phyloP scores from a whole-genome alignment of 345 rosid genomes.

The Cardamine occulta region DNA sequence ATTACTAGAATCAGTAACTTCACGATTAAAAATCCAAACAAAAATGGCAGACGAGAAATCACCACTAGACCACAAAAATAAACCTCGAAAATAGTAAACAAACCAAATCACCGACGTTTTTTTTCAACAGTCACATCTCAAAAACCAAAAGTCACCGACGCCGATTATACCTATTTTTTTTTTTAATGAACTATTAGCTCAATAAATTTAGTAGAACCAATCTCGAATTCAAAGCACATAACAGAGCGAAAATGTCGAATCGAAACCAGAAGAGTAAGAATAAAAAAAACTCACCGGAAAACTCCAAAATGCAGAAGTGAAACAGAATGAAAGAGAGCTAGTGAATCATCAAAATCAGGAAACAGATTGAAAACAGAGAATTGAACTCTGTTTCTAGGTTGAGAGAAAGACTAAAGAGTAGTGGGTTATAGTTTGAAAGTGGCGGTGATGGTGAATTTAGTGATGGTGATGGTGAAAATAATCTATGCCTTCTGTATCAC shows the following conservation, averaged over 20 bases:
- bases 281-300: conserved; percentile 31
- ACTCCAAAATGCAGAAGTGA: conserved; percentile 34
- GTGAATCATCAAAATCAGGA: conserved; percentile 5
- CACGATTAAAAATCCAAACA: conserved; percentile 16
- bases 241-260: not conserved
- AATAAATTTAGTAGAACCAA: not conserved
- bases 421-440: conserved; percentile 42
- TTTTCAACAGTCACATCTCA: conserved; percentile 19
- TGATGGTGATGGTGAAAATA: conserved; percentile 15
- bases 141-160: conserved; percentile 42
- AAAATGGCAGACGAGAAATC: conserved; percentile 18
- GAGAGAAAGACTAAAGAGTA: conserved; percentile 14
- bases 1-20: conserved; percentile 34
- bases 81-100: not conserved
- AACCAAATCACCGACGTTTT: conserved; percentile 39
- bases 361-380: conserved; percentile 7
- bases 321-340: conserved; percentile 27
- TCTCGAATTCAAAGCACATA: too few species aligned
- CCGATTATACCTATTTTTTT: not conserved
- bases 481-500: conserved; percentile 44
- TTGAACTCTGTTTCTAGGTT: conserved; percentile 31
- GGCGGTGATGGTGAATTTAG: conserved; percentile 33
- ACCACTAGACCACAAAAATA: conserved; percentile 1
- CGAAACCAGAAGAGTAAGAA: not conserved
- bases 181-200: not conserved